A percentile compares a stretch with the other conserved stretches of the same genome.
Evolutionary conservation across 2,329 filamentous ascomycete genomes (phyloP).

Genomic region (Colletotrichum sp.): DNA sequence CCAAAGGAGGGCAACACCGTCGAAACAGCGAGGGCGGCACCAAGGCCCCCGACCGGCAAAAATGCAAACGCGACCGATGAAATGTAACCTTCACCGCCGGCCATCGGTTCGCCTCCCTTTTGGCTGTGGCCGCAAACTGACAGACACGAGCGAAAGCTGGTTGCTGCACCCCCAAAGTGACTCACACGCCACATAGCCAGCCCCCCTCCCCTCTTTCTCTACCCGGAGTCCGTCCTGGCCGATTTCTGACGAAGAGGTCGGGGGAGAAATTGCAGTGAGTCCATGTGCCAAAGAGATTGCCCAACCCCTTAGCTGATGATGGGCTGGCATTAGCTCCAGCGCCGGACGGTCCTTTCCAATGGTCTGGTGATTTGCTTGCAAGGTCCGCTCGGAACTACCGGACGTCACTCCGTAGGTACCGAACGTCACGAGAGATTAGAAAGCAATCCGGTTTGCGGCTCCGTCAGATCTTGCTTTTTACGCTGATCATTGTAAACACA

Average conservation of each 20-base stretch:
- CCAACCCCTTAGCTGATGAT: neutral
- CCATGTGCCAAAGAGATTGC: neutral
- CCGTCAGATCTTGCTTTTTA: neutral
- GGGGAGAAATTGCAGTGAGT: neutral
- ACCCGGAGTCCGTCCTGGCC: neutral
- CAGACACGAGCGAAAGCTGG: neutral
- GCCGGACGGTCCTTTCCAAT: neutral
- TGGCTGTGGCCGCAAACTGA: neutral
- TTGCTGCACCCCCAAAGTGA: neutral
- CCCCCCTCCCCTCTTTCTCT: neutral
- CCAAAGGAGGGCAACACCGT: neutral
- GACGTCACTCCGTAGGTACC: neutral
- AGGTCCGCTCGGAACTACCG: slow-evolving; percentile 3
- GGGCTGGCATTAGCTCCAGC: neutral
- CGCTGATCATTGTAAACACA: neutral
- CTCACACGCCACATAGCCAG: neutral
- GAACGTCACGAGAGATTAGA: slow-evolving; percentile 6
- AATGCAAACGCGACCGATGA: neutral
- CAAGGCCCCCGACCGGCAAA: neutral
- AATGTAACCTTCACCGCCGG: neutral
- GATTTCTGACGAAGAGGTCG: neutral
- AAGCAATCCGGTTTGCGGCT: slow-evolving; percentile 15
- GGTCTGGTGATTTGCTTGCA: slow-evolving; percentile 2
- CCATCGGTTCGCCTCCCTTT: neutral
- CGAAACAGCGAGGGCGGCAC: neutral